Evolutionary conservation across 225 moss, liverwort and hornwort genomes (phyloP), one percentile per base, ranked within the genome.

Genomic region (Polytrichum commune): DNA sequence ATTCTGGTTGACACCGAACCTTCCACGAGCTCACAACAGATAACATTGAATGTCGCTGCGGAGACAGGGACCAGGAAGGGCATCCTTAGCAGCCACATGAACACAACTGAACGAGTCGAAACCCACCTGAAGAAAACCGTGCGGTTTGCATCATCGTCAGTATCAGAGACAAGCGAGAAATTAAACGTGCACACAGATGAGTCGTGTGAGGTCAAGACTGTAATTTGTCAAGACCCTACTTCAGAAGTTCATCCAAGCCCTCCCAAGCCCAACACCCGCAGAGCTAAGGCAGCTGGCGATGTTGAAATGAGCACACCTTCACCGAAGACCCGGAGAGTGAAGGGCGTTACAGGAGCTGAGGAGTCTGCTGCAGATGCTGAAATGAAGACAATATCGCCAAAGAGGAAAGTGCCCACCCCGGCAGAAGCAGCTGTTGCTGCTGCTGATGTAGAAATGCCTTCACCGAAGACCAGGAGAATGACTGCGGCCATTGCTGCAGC

Each of bases 11-110:
- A 33, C 25, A 56, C 61, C 29, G 56, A 19, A 57, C 60, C 62
- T 19, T 71, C 61, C 16, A 71, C 28, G 2, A 69, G 69, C 55
- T 55, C 55, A 28, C 56, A 71, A 62, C 38, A 54, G 9, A 53
- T 54, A 54, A 25, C 70, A 5, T 70, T 35, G 18, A 19, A 70
- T 57, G 57, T 8, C 5, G 70, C 5, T 29, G 53, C 28, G 19
- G 56, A 6, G 22, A 70, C n/a, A 30, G 28, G 9, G 13, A 19
- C 60, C n/a, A 55, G 27, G 29, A 29, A 57, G 60, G 69, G 57
- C 4, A 29, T 35, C 20, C 30, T 29, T 10, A 23, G 29, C 16
- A n/a, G 54, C 28, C 57, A 18, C 29, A 30, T 58, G 18, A 60
- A 29, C 23, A 22, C 70, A 5, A 60, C 29, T 8, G 16, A 28